Evolutionary conservation across 306 rosid genomes (phyloP).

Genomic region (Chamaecrista fasciculata): DNA sequence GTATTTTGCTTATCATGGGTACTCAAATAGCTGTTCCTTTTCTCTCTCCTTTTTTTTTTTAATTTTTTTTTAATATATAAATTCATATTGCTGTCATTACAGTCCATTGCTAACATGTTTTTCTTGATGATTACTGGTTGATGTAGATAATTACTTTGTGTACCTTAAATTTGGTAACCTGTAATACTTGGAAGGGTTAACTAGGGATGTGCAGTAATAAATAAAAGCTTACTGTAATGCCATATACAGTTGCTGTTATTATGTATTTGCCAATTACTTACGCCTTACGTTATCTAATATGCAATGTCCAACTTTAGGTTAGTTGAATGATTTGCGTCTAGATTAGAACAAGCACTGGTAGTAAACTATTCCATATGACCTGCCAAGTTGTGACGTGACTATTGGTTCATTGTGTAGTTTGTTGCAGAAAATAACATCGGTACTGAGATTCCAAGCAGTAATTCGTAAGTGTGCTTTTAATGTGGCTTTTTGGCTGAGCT

Average conservation of each 20-base stretch:
- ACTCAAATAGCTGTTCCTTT: background rate
- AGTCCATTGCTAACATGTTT: conserved; percentile 8
- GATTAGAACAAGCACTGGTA: conserved; percentile 17
- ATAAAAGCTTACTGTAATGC: background rate
- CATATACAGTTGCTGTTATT: conserved; percentile 18
- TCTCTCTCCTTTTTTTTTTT: too few relatives aligned
- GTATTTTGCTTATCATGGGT: conserved; percentile 25
- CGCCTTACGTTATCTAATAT: conserved; percentile 15
- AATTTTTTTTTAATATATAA: too few relatives aligned
- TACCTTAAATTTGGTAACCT: conserved; percentile 10
- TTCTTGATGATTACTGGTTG: conserved; percentile 20
- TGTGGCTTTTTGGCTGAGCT: conserved; percentile 19
- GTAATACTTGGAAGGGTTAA: background rate
- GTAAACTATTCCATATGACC: background rate
- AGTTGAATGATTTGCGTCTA: conserved; percentile 8
- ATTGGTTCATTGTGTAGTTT: conserved; percentile 44
- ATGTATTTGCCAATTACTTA: background rate
- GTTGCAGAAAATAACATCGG: conserved; percentile 61
- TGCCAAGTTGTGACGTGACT: conserved; percentile 35
- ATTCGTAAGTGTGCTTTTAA: conserved; percentile 57
- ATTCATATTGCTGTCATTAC: background rate
- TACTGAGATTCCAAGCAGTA: conserved; percentile 63
- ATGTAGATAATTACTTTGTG: background rate
- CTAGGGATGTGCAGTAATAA: background rate
- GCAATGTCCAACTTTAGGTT: conserved; percentile 9